phyloP scores from a whole-genome alignment of 202 grass and related monocot species.

The Zoysia matrella region DNA sequence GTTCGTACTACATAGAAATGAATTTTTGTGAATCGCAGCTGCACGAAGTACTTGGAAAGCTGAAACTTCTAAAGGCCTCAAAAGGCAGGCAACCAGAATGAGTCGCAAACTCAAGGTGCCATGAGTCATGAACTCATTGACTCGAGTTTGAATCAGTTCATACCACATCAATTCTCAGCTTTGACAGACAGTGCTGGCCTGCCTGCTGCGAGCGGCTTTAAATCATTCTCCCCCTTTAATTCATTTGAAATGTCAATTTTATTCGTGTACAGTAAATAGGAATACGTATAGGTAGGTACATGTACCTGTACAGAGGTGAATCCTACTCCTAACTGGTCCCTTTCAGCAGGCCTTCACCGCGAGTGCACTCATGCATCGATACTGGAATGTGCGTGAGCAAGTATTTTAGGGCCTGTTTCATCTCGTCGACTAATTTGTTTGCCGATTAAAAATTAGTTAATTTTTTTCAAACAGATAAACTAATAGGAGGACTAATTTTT shows the following conservation, averaged over 20 bases:
- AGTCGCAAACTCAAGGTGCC: slow-evolving; percentile 50
- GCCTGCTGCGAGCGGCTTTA: background rate
- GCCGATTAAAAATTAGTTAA: background rate
- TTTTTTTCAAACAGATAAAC: too few relatives aligned
- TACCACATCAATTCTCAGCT: slow-evolving; percentile 1
- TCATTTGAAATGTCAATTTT: slow-evolving; percentile 44
- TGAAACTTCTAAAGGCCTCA: slow-evolving; percentile 58
- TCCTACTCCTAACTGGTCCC: background rate
- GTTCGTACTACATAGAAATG: background rate
- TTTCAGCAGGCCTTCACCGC: background rate
- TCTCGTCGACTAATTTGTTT: too few relatives aligned
- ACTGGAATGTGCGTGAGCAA: slow-evolving; percentile 31
- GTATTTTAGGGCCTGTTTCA: too few relatives aligned
- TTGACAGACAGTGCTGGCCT: slow-evolving; percentile 4
- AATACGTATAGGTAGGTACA: slow-evolving; percentile 6
- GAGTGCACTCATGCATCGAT: background rate
- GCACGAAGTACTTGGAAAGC: slow-evolving; percentile 53
- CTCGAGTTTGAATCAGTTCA: slow-evolving; percentile 54
- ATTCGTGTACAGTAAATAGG: slow-evolving; percentile 11
- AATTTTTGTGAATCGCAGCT: slow-evolving; percentile 30
- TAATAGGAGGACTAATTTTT: too few relatives aligned
- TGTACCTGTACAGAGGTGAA: background rate
- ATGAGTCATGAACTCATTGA: background rate
- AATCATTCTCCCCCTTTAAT: background rate
- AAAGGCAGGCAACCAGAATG: slow-evolving; percentile 54